Base-by-base conservation (phyloP, 2,329 filamentous ascomycete species). In the Leptographium procerum region DNA sequence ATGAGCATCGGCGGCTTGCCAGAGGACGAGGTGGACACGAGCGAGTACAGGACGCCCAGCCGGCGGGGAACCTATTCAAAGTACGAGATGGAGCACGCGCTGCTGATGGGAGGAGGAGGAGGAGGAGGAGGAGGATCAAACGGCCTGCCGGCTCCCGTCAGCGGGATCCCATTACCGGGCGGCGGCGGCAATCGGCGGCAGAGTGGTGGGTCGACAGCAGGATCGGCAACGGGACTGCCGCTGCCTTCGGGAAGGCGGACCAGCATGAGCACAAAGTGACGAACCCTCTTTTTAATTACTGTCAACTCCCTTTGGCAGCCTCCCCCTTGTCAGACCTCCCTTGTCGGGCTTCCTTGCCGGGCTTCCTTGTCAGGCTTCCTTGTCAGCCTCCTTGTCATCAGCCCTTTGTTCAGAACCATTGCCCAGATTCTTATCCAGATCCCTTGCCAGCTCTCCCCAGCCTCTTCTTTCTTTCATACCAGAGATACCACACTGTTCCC, bases 1-100 rank as follows among this genome's bases (percentile, higher is more conserved):
- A 71, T 78, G 55, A 85, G 80, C 66, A 75, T 85, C 67, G 80
- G 78, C 63, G 73, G 53, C 31, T 75, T 76, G 40, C 78, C 79
- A 45, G 79, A 82, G 58, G 73, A 73, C 56, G 74, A 77, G 58
- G 69, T 73, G 31, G 73, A 75, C 61, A 70, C 72, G 31, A 63
- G 59, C 45, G 73, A 75, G 13, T 66, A 72, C 33, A 73, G 75
- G 31, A 82, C 78, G n/a, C 79, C 81, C 1, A 83, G 78, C 66
- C 75, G 81, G 52, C 72, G 79, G 24, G 77, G 78, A 8, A 81
- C 77, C 2, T 82, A 77, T 62, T 77, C 75, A 50, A 76, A 75
- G 61, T 69, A 73, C 34, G 79, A 80, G 52, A 61, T 69, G 28
- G 76, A 69, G 13, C 36, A 24, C 34, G 60, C 31, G 53, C 56